Percentiles rank a stretch among this genome's conserved stretches.
Conservation (phyloP, 2,329 filamentous ascomycete genomes). For the Malbranchea cinnamomea region DNA sequence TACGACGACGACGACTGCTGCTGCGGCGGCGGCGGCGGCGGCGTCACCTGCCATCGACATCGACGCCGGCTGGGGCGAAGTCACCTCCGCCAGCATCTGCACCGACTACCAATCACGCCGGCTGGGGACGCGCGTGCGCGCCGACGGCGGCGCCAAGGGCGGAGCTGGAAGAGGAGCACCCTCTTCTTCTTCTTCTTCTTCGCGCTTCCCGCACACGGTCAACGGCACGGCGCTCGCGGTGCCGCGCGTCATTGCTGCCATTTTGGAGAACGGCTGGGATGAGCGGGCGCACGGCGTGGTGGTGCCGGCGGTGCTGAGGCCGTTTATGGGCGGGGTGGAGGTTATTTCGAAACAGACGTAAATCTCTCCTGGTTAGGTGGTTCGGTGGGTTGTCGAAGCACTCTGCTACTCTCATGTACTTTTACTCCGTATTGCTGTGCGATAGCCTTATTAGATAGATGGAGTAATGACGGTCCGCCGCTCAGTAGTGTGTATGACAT, state of each 20-base stretch:
- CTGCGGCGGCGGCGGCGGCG: background rate
- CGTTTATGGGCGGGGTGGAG: slow-evolving; percentile 68
- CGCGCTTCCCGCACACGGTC: slow-evolving; percentile 71
- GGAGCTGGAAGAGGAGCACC: slow-evolving; percentile 11
- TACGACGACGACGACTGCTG: slow-evolving; percentile 23
- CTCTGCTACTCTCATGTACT: no score
- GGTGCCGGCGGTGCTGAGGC: slow-evolving; percentile 64
- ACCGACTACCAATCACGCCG: slow-evolving; percentile 87
- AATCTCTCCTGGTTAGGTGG: no score
- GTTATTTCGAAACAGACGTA: slow-evolving; percentile 47
- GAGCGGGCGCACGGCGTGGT: slow-evolving; percentile 49
- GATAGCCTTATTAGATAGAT: no score
- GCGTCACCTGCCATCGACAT: background rate
- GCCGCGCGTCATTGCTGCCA: slow-evolving; percentile 72
- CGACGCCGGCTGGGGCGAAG: slow-evolving; percentile 65
- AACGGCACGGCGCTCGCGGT: slow-evolving; percentile 92
- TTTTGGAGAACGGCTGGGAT: slow-evolving; percentile 85
- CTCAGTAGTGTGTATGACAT: no score
- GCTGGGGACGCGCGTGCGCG: slow-evolving; percentile 59
- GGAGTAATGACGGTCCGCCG: no score
- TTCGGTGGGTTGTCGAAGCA: no score
- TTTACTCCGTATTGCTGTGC: no score
- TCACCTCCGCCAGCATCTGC: slow-evolving; percentile 80
- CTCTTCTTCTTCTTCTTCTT: slow-evolving; percentile 20
- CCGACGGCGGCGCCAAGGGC: slow-evolving; percentile 27